Evolutionary conservation across 2,329 filamentous ascomycete species (phyloP), one percentile per base, ranked within the genome.

Genomic region (Fusarium oligoseptatum): DNA sequence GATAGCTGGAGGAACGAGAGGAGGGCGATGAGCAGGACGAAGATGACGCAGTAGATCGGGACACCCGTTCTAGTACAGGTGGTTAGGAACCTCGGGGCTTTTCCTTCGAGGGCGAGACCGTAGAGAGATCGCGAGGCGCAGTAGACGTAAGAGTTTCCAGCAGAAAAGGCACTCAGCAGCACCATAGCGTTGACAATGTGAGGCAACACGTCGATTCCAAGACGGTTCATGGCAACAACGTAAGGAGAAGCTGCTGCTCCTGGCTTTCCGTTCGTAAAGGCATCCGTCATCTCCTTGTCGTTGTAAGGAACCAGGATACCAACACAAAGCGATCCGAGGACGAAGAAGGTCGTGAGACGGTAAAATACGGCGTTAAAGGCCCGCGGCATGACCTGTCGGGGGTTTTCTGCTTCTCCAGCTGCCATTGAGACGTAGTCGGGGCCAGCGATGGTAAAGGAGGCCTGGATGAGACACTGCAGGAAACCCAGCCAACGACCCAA

Each of bases 351-450:
- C 0, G 92, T 92, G 36, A 96, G 85, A 36, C 94, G 92, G 82
- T 94, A 95, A 81, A 95, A 95, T 2, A 95, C 93, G 58, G 92
- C 91, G 70, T 94, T 94, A 82, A 91, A 95, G 1, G 94, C 94
- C 45, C 89, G 90, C 0, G 93, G 93, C 82, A 97, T 90, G 22
- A 92, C 89, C 20, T 83, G 84, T 17, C 93, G 90, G 0, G 93
- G 93, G 75, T 94, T 93, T 76, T 93, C 89, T 1, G 92, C 89
- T 81, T 95, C 93, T 20, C 91, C 92, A 3, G 92, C 92, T 0
- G 93, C 93, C 78, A 90, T 91, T 6, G 87, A 86, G 29, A 94
- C 89, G 72, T 93, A 93, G 76, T 94, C 92, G 0, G 91, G 91
- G 0, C 92, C 92, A 2, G 89, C 89, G 64, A 93, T 89, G 2